Conservation (phyloP, 1,284 basidiomycete species). For the Ustilago cynodontis region DNA sequence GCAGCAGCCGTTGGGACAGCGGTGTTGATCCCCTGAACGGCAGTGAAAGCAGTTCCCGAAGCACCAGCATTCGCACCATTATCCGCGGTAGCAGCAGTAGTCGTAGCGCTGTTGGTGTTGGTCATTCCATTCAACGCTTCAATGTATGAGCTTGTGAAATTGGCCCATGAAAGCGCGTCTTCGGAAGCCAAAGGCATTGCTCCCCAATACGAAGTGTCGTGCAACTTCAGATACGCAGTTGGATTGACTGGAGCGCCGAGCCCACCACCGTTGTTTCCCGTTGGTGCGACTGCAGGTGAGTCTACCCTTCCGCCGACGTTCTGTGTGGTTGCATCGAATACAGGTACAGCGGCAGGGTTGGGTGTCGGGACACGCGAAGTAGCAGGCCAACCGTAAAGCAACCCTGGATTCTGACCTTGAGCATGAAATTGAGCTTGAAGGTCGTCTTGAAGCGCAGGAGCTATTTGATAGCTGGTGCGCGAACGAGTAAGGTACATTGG, state of each 20-base stretch:
- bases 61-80: neutral
- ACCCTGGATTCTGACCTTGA: slow-evolving; percentile 30
- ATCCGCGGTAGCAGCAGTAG: neutral
- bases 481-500: slow-evolving; percentile 39
- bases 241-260: slow-evolving; percentile 24
- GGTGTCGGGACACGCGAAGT: slow-evolving; percentile 1
- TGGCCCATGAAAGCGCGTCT: slow-evolving; percentile 50
- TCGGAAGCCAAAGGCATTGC: slow-evolving; percentile 51
- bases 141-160: slow-evolving; percentile 51
- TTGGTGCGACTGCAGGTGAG: neutral
- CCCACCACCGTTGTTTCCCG: neutral
- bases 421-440: slow-evolving; percentile 37
- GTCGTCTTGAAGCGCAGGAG: slow-evolving; percentile 29
- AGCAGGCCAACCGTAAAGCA: slow-evolving; percentile 34
- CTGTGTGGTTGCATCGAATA: slow-evolving; percentile 8
- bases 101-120: neutral
- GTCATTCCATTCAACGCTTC: slow-evolving; percentile 52
- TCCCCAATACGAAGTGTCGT: slow-evolving; percentile 56
- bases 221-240: slow-evolving; percentile 45
- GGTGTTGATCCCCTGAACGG: neutral
- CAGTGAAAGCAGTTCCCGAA: neutral
- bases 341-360: neutral
- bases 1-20: neutral
- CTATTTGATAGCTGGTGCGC: slow-evolving; percentile 21
- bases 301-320: neutral